A percentile compares a stretch with the other conserved stretches of the same genome.
These are phyloP conservation scores for Nakataea oryzae DNA, from an alignment of 2,329 filamentous ascomycete genomes.

Conservation along the genomic window DNA sequence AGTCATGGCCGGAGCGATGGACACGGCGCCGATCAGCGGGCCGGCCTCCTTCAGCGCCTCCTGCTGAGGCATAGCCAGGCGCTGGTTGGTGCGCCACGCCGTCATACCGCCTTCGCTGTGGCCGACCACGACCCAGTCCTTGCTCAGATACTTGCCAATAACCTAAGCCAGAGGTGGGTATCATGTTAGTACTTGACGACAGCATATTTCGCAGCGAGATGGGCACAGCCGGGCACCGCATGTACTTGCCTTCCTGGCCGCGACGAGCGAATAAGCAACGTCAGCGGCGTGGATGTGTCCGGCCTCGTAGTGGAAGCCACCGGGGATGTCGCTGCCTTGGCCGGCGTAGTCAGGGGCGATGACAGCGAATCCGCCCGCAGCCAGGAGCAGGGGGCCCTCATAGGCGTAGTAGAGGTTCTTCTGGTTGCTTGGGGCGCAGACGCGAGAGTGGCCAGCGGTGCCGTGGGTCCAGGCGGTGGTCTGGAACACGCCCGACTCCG, in stretches of 20 bases:
- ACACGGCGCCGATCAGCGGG: conserved; percentile 7
- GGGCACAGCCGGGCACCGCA: too few relatives aligned
- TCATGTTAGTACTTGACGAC: too few relatives aligned
- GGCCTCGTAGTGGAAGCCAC: conserved; percentile 12
- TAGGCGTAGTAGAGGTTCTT: conserved; percentile 13
- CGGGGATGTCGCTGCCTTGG: conserved; percentile 9
- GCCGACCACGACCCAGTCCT: conserved; percentile 13
- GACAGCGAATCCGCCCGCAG: conserved; percentile 5
- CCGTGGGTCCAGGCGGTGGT: conserved; percentile 15
- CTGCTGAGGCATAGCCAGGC: conserved; percentile 8
- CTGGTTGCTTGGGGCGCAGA: conserved; percentile 14
- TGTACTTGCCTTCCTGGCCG: conserved; percentile 7
- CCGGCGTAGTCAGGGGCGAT: conserved; percentile 6
- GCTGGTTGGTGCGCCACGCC: conserved; percentile 14
- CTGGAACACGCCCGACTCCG: conserved; percentile 1
- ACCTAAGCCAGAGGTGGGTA: neutral
- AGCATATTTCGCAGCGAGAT: neutral
- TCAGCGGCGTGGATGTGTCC: conserved; percentile 12
- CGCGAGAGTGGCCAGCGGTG: conserved; percentile 10
- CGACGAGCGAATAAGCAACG: conserved; percentile 7
- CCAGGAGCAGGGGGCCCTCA: conserved; percentile 11
- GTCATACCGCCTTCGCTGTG: conserved; percentile 16
- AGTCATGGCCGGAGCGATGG: conserved; percentile 7
- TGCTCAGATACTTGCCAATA: conserved; percentile 5
- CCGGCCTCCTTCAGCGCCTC: conserved; percentile 6